A percentile compares a stretch with the other conserved stretches of the same genome.
Evolutionary conservation across 2,329 filamentous ascomycete species (phyloP).

Genomic region (Alternaria angustiovoidea): DNA sequence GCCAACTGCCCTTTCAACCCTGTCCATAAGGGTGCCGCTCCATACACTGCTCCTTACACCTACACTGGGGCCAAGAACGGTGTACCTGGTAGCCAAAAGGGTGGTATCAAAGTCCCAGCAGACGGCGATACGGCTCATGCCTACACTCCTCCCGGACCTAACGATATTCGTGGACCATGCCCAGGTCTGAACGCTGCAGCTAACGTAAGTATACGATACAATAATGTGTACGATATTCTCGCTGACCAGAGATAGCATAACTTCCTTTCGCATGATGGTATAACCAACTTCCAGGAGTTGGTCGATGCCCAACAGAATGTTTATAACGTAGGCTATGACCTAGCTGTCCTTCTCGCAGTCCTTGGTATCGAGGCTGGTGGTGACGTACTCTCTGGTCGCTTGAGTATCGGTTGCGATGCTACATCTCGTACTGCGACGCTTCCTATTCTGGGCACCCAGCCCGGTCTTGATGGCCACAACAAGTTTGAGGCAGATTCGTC

Average conservation of each 20-base stretch:
- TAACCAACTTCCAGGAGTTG: constrained; percentile 55
- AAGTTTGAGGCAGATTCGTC: constrained; percentile 55
- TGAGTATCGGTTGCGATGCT: constrained; percentile 58
- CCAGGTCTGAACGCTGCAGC: constrained; percentile 55
- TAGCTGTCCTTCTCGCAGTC: constrained; percentile 51
- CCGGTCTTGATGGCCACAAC: constrained; percentile 56
- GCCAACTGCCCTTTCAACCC: constrained; percentile 33
- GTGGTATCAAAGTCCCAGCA: constrained; percentile 57
- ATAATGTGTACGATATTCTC: background rate
- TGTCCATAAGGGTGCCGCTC: constrained; percentile 32
- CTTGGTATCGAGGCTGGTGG: constrained; percentile 53
- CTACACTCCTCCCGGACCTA: constrained; percentile 27
- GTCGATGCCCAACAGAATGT: constrained; percentile 57
- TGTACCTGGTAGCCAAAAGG: constrained; percentile 50
- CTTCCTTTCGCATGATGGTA: constrained; percentile 55
- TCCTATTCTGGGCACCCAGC: constrained; percentile 47
- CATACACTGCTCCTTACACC: constrained; percentile 35
- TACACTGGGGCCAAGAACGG: constrained; percentile 57
- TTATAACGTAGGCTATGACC: constrained; percentile 56
- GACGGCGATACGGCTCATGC: constrained; percentile 48
- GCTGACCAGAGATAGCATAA: constrained; percentile 22
- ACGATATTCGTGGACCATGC: constrained; percentile 46
- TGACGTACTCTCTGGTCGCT: constrained; percentile 53
- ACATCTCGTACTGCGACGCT: constrained; percentile 51
- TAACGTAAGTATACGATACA: constrained; percentile 33